phyloP scores from a whole-genome alignment of 2,329 filamentous ascomycete genomes.

The Keithomyces neogunnii region DNA sequence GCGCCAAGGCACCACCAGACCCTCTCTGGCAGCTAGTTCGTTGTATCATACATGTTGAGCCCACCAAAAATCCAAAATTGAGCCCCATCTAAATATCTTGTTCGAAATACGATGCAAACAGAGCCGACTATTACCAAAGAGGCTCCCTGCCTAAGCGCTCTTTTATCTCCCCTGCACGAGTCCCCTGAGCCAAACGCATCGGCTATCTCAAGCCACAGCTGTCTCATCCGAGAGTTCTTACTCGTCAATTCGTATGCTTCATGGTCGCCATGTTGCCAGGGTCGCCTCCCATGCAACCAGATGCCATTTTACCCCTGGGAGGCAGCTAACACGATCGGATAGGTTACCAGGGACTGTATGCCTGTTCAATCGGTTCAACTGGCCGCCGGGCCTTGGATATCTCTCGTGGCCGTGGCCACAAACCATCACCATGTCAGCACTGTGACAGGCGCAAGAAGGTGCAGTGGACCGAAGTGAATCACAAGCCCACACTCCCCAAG shows the following conservation, averaged over 20 bases:
- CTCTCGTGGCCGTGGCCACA: not conserved
- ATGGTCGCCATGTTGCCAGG: not conserved
- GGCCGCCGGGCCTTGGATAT: not conserved
- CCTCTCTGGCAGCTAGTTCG: too few species aligned
- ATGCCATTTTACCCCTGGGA: not conserved
- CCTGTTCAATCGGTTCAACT: not conserved
- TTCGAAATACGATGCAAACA: too few species aligned
- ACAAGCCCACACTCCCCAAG: too few species aligned
- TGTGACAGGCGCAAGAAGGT: too few species aligned
- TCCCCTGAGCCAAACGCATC: not conserved
- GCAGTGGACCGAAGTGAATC: too few species aligned
- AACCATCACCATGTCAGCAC: not conserved
- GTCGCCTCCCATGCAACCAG: not conserved
- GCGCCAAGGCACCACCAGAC: too few species aligned
- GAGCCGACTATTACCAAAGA: too few species aligned
- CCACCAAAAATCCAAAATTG: not conserved
- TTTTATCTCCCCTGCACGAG: not conserved
- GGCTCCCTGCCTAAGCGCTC: not conserved
- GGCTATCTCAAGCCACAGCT: not conserved
- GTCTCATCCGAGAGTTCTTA: not conserved
- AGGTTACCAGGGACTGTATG: not conserved
- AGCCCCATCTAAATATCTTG: not conserved
- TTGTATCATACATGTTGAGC: not conserved
- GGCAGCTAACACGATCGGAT: constrained; percentile 6
- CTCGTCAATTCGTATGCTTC: not conserved